Evolutionary conservation across 2,329 filamentous ascomycete genomes (phyloP).

Genomic region (Pochonia chlamydosporia): DNA sequence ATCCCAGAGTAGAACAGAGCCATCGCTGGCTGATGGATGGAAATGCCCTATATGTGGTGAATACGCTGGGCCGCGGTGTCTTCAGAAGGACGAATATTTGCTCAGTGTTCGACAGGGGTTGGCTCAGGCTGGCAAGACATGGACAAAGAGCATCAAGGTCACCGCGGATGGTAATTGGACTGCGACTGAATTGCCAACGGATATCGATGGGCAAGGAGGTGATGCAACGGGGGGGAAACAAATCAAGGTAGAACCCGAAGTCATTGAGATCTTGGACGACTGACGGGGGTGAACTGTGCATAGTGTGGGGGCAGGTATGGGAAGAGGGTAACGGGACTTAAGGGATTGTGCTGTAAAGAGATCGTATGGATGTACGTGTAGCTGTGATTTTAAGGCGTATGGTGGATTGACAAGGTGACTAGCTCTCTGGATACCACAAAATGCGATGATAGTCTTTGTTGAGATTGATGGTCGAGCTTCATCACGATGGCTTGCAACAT

Average conservation of each 20-base stretch:
- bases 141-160: slow-evolving; percentile 25
- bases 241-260: neutral
- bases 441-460: no score
- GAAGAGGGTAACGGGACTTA: no score
- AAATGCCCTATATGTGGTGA: slow-evolving; percentile 76
- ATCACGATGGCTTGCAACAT: no score
- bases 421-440: no score
- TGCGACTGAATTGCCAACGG: slow-evolving; percentile 23
- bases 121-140: slow-evolving; percentile 11
- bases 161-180: slow-evolving; percentile 26
- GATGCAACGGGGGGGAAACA: neutral
- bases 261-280: slow-evolving; percentile 25
- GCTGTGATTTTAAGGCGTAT: no score
- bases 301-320: no score
- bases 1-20: slow-evolving; percentile 30
- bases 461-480: no score
- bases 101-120: slow-evolving; percentile 53
- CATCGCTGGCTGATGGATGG: slow-evolving; percentile 65
- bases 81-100: slow-evolving; percentile 73
- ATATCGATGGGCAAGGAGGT: slow-evolving; percentile 14
- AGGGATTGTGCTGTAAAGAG: neutral
- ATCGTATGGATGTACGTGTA: no score
- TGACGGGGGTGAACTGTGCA: neutral
- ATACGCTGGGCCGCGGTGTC: slow-evolving; percentile 68
- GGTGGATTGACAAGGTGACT: no score